Conservation (phyloP, 2,329 filamentous ascomycete genomes). For the Fusarium liriodendri region DNA sequence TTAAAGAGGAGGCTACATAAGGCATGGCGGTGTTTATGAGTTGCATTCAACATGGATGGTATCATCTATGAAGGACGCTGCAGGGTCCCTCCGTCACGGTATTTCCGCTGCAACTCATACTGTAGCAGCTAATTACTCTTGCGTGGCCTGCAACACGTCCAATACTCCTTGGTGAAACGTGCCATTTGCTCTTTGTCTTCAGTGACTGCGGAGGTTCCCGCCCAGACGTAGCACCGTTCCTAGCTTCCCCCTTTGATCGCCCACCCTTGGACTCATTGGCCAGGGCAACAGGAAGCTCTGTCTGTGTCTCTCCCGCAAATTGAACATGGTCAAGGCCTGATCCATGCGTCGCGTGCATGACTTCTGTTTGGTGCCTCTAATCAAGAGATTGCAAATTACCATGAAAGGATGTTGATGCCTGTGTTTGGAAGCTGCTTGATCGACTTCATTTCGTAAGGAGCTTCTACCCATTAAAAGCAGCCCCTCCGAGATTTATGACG, state of each 20-base stretch:
- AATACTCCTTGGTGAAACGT: conserved; percentile 16
- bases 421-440: not conserved
- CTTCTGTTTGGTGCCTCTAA: conserved; percentile 26
- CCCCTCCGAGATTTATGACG: not conserved
- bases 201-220: not conserved
- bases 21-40: not conserved
- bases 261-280: conserved; percentile 20
- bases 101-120: conserved; percentile 21
- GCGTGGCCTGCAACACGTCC: conserved; percentile 22
- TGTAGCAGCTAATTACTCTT: conserved; percentile 29
- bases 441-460: not conserved
- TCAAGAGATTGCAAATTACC: conserved; percentile 37
- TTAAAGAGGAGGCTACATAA: not conserved
- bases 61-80: not conserved
- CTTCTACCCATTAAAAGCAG: not conserved
- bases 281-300: conserved; percentile 10
- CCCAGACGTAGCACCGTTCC: not conserved
- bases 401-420: conserved; percentile 12
- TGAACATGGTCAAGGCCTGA: conserved; percentile 29
- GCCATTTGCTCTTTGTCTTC: conserved; percentile 3
- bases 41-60: not conserved
- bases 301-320: conserved; percentile 15
- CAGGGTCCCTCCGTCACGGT: not conserved
- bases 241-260: conserved; percentile 29
- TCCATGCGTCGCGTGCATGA: conserved; percentile 43